These are phyloP conservation scores for Exophiala mesophila DNA, from an alignment of 2,329 filamentous ascomycete genomes.

Conservation along the genomic window DNA sequence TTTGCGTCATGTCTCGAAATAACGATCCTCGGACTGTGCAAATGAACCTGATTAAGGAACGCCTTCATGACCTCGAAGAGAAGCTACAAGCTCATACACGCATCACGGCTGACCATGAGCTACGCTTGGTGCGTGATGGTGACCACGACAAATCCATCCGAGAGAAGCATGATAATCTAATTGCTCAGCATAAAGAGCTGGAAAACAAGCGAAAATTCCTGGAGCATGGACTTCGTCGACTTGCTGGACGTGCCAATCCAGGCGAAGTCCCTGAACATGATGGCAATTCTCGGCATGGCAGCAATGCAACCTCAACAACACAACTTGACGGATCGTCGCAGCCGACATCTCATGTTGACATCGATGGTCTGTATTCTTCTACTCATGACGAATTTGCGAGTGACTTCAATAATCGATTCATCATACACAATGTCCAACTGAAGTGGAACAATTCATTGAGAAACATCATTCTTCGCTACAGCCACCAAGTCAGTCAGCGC, in stretches of 20 bases:
- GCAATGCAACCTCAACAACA: conserved; percentile 21
- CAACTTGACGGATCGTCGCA: conserved; percentile 47
- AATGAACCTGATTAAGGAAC: conserved; percentile 73
- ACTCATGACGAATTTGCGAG: conserved; percentile 77
- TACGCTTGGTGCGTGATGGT: conserved; percentile 54
- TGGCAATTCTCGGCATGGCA: conserved; percentile 23
- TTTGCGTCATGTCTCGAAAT: conserved; percentile 88
- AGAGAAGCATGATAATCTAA: conserved; percentile 46
- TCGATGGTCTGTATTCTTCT: conserved; percentile 59
- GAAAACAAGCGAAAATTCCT: conserved; percentile 57
- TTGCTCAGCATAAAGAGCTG: conserved; percentile 54
- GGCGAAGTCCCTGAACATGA: conserved; percentile 36
- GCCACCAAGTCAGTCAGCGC: conserved; percentile 92
- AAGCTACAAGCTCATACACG: conserved; percentile 73
- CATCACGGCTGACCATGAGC: conserved; percentile 69
- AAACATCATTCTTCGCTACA: conserved; percentile 95
- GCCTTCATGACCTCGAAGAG: conserved; percentile 69
- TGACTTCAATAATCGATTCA: conserved; percentile 97
- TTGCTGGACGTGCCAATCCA: conserved; percentile 48
- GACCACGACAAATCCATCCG: conserved; percentile 43
- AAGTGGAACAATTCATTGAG: conserved; percentile 98
- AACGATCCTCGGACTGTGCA: conserved; percentile 88
- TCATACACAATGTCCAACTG: conserved; percentile 93
- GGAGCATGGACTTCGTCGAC: conserved; percentile 51
- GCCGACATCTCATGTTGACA: conserved; percentile 42